A percentile compares a stretch with the other conserved stretches of the same genome.
Conservation (phyloP, 83 land plant species). For the Diphasiastrum complanatum region DNA sequence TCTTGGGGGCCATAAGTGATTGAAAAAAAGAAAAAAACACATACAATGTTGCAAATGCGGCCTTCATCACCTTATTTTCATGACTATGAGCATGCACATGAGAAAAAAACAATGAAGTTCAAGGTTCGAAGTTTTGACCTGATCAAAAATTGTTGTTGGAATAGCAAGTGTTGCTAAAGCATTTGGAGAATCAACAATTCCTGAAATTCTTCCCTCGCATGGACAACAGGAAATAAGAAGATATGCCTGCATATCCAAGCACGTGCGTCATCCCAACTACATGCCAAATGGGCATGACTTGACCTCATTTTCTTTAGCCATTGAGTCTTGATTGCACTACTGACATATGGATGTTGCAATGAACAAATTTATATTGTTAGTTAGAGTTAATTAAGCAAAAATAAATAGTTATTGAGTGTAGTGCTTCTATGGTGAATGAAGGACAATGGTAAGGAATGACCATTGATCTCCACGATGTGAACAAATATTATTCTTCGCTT, state of each 20-base stretch:
- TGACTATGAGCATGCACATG: neutral
- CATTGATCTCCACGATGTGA: too few species aligned
- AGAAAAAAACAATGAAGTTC: too few species aligned
- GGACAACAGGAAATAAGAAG: conserved; percentile 81
- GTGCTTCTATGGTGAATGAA: too few species aligned
- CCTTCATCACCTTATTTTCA: neutral
- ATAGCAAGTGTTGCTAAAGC: conserved; percentile 85
- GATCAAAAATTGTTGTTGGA: conserved; percentile 77
- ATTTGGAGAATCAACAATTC: conserved; percentile 85
- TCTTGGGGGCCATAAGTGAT: too few species aligned
- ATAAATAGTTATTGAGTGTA: too few species aligned
- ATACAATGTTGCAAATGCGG: neutral
- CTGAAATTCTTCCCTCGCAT: conserved; percentile 90
- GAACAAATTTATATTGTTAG: too few species aligned
- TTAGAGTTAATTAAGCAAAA: too few species aligned
- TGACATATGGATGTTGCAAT: neutral
- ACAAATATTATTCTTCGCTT: too few species aligned
- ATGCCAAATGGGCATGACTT: too few species aligned
- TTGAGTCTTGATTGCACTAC: neutral
- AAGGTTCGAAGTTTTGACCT: conserved; percentile 44
- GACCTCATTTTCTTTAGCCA: neutral
- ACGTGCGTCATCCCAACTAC: neutral
- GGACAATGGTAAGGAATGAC: too few species aligned
- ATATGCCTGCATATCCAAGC: conserved; percentile 40
- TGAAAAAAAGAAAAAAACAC: neutral